Evolutionary conservation across 495 filamentous ascomycete genomes (phyloP).

Genomic region (Aspergillus haitiensis): DNA sequence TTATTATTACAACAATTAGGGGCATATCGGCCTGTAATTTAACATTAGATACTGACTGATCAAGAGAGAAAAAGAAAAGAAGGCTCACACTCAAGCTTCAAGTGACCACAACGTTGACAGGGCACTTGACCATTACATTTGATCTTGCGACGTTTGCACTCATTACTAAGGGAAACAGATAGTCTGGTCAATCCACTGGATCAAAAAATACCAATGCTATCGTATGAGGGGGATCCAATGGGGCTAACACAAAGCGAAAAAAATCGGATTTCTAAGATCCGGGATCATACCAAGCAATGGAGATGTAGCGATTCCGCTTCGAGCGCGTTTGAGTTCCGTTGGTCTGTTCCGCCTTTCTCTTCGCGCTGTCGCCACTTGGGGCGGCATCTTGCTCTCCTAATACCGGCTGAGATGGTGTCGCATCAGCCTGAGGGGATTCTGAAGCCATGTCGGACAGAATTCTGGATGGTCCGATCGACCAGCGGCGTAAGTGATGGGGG

Average conservation of each 20-base stretch:
- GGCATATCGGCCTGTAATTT: constrained; percentile 65
- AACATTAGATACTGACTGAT: constrained; percentile 8
- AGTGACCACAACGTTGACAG: constrained; percentile 85
- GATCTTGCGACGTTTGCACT: constrained; percentile 93
- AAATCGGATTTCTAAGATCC: constrained; percentile 8
- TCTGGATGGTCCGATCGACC: constrained; percentile 12
- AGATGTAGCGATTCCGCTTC: constrained; percentile 76
- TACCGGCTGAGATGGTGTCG: constrained; percentile 25
- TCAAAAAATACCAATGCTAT: not conserved
- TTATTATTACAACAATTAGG: constrained; percentile 82
- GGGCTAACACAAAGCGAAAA: not conserved
- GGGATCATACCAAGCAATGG: constrained; percentile 77
- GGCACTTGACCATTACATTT: constrained; percentile 92
- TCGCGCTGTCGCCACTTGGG: constrained; percentile 35
- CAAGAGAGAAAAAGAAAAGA: constrained; percentile 1
- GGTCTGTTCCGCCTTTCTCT: constrained; percentile 51
- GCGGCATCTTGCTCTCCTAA: constrained; percentile 29
- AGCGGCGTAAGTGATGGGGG: constrained; percentile 20
- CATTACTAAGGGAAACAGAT: constrained; percentile 53
- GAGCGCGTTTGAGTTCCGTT: constrained; percentile 51
- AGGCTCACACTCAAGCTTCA: constrained; percentile 71
- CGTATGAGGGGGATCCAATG: not conserved
- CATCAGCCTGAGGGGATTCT: constrained; percentile 40
- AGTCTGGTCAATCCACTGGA: not conserved
- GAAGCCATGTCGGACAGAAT: constrained; percentile 36